Evolutionary conservation across 2,329 filamentous ascomycete species (phyloP), one percentile per base, ranked within the genome.

Genomic region (Dendrostoma leiphaemia): DNA sequence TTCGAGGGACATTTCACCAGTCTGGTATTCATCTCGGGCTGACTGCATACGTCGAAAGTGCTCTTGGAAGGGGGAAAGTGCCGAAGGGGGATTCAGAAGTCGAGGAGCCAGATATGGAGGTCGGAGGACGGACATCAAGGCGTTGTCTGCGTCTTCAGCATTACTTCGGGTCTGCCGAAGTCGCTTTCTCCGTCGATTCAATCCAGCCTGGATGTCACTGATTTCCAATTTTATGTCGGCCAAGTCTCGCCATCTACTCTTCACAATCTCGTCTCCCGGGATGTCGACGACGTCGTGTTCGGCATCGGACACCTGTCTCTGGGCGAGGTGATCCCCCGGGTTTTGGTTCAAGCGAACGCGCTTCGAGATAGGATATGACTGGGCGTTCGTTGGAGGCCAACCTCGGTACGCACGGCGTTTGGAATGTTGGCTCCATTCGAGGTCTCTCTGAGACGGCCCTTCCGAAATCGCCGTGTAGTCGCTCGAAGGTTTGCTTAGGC

Each of bases 1-100:
- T 34, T 73, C 72, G 9, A 75, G 51, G 6, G 56, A 59, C 10
- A 61, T 45, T 49, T 75, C 73, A 1, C 68, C 62, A 7, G 24
- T 10, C 19, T 57, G 50, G n/a, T 24, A 57, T 19, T 34, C 28
- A 7, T 53, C 38, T 12, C 54, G 37, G 15, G 50, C 43, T 31
- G 37, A 15, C 32, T 57, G 54, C 49, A 57, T 53, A 10, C 28
- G 31, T 19, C 48, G 35, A n/a, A 62, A 46, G 5, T 34, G 54
- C n/a, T 12, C 41, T 34, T 24, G 37, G 31, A 34, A 21, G 21
- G 19, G 24, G 28, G 23, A 31, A 19, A 10, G 43, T 54, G 21
- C 35, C 15, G 12, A 24, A n/a, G 12, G 26, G 13, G 12, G 17
- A 24, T 6, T 41, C 17, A 15, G 21, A 24, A 10, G 15, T 6